These are phyloP conservation scores for Yamadazyma kanchanaburiensis DNA, from an alignment of 1,139 yeast species.

Conservation along the genomic window DNA sequence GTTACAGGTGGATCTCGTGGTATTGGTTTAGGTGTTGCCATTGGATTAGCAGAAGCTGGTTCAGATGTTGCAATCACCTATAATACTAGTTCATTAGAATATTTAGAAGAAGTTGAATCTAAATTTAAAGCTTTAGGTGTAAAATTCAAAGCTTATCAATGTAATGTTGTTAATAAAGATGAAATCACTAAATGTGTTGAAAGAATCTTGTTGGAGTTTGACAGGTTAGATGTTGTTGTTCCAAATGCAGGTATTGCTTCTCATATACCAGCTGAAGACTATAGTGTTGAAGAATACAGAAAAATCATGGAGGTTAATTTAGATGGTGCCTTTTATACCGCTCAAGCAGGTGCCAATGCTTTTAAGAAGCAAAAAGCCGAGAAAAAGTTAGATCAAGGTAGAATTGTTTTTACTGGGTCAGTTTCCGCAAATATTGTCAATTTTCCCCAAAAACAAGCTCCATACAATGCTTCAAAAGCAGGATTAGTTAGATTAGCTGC, in stretches of 20 bases:
- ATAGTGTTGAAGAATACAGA: constrained; percentile 15
- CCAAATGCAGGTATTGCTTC: constrained; percentile 54
- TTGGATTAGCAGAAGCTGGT: constrained; percentile 33
- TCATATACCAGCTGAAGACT: constrained; percentile 23
- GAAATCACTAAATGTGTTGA: constrained; percentile 19
- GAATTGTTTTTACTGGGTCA: constrained; percentile 25
- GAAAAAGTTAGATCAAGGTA: constrained; percentile 17
- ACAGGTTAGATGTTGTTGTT: constrained; percentile 46
- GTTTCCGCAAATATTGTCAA: constrained; percentile 42
- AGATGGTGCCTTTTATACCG: constrained; percentile 41
- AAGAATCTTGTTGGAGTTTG: constrained; percentile 22
- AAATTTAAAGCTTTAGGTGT: constrained; percentile 16
- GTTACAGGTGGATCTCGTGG: constrained; percentile 37
- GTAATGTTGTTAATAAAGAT: constrained; percentile 16
- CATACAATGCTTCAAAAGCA: constrained; percentile 54
- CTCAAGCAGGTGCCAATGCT: constrained; percentile 47
- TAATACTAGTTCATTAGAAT: constrained; percentile 32
- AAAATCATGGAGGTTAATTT: constrained; percentile 49
- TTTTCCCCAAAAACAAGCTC: constrained; percentile 51
- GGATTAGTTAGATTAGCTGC: constrained; percentile 47
- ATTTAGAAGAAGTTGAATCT: constrained; percentile 15
- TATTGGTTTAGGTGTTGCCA: constrained; percentile 33
- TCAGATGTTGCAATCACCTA: constrained; percentile 25
- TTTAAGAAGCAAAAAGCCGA: constrained; percentile 35
- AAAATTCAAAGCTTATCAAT: constrained; percentile 18